Conservation (phyloP, 1,284 basidiomycete species). For the Entoloma clypeatum region DNA sequence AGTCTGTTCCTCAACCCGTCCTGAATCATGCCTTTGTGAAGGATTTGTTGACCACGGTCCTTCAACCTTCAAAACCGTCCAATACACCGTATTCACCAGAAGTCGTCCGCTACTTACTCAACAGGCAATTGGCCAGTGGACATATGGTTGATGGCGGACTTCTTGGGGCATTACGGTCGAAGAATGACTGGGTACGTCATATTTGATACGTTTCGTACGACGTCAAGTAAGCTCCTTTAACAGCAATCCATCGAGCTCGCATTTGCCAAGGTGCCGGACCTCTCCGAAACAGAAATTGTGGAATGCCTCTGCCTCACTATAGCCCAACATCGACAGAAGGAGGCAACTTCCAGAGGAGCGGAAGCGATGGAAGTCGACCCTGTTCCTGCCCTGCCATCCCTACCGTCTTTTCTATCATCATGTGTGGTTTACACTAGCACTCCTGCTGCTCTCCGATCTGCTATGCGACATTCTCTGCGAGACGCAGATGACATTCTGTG, state of each 20-base stretch:
- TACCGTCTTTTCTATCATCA: constrained; percentile 47
- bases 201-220: neutral
- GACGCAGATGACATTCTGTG: constrained; percentile 50
- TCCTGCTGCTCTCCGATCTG: constrained; percentile 46
- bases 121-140: constrained; percentile 48
- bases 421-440: constrained; percentile 54
- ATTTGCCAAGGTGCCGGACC: constrained; percentile 50
- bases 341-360: constrained; percentile 16
- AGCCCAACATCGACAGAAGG: constrained; percentile 26
- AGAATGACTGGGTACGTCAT: constrained; percentile 62
- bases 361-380: constrained; percentile 60
- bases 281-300: constrained; percentile 60
- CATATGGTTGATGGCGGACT: constrained; percentile 59
- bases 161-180: constrained; percentile 44
- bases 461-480: constrained; percentile 50
- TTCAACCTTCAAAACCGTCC: constrained; percentile 37
- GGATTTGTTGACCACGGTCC: constrained; percentile 44
- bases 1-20: constrained; percentile 8
- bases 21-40: constrained; percentile 55
- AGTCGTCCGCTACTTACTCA: constrained; percentile 52
- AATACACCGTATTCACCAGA: constrained; percentile 46
- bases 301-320: constrained; percentile 45
- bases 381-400: constrained; percentile 33
- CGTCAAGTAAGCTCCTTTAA: constrained; percentile 6
- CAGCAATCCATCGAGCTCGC: constrained; percentile 56